Conservation (phyloP, 768 basidiomycete genomes). For the Ramaria rubella region DNA sequence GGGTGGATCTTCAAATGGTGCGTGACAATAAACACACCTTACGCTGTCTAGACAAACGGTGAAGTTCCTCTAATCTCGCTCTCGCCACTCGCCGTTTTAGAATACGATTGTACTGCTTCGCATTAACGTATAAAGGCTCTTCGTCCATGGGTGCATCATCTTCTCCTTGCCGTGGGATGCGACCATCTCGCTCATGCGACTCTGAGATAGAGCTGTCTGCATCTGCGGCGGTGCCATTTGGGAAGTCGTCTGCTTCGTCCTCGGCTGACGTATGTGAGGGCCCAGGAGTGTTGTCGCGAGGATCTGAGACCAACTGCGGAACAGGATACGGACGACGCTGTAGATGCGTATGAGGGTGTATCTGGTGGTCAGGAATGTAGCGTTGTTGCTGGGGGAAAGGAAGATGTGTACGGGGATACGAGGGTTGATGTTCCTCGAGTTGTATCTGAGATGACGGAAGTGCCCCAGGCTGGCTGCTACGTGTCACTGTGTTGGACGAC, state of each 20-base stretch:
- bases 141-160: constrained; percentile 55
- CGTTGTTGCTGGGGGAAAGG: constrained; percentile 7
- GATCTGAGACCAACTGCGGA: not conserved
- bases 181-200: constrained; percentile 1
- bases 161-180: not conserved
- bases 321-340: not conserved
- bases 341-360: constrained; percentile 1
- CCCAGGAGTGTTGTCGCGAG: constrained; percentile 8
- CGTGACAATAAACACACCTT: constrained; percentile 50
- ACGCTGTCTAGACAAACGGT: constrained; percentile 84
- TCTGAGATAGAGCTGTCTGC: not conserved
- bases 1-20: constrained; percentile 1
- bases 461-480: constrained; percentile 2
- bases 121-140: constrained; percentile 98
- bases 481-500: constrained; percentile 1
- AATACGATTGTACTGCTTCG: constrained; percentile 98
- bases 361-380: not conserved
- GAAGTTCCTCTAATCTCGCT: constrained; percentile 88
- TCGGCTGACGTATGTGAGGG: constrained; percentile 7
- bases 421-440: constrained; percentile 9
- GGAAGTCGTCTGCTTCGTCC: constrained; percentile 7
- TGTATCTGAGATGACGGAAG: constrained; percentile 8
- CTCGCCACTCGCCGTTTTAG: constrained; percentile 90
- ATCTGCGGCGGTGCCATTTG: constrained; percentile 1
- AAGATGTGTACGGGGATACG: constrained; percentile 7